These are phyloP conservation scores for Carex parvula DNA, from an alignment of 176 grass and related monocot species.

Conservation along the genomic window DNA sequence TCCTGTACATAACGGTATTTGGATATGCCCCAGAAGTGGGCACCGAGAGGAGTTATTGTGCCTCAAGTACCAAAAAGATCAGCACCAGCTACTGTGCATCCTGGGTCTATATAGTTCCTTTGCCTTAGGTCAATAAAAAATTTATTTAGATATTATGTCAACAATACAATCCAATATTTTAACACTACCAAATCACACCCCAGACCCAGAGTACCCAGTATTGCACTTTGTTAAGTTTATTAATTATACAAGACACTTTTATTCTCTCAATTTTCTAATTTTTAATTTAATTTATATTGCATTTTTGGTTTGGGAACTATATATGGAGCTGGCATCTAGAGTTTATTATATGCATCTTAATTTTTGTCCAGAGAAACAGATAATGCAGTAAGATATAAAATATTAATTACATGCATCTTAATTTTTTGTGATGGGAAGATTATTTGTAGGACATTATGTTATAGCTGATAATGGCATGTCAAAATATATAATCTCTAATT, in stretches of 20 bases:
- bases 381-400: too few relatives aligned
- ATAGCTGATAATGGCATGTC: not conserved
- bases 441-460: not conserved
- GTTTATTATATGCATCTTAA: not conserved
- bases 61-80: conserved; percentile 85
- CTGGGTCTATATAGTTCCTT: conserved; percentile 28
- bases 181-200: not conserved
- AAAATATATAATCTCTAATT: not conserved
- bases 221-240: not conserved
- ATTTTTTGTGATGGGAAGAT: not conserved
- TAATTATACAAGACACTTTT: not conserved
- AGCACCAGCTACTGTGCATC: conserved; percentile 43
- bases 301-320: not conserved
- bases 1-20: conserved; percentile 23
- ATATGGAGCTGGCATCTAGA: not conserved
- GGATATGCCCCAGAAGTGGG: not conserved
- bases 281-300: not conserved
- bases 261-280: not conserved
- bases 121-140: conserved; percentile 36
- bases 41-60: conserved; percentile 44
- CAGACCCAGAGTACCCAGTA: not conserved
- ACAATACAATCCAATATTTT: conserved; percentile 18
- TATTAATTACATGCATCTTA: not conserved
- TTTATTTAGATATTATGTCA: not conserved
- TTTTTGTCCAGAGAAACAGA: not conserved